These are phyloP conservation scores for Erythrophleum ivorense DNA, from an alignment of 331 rosid genomes.

Conservation along the genomic window DNA sequence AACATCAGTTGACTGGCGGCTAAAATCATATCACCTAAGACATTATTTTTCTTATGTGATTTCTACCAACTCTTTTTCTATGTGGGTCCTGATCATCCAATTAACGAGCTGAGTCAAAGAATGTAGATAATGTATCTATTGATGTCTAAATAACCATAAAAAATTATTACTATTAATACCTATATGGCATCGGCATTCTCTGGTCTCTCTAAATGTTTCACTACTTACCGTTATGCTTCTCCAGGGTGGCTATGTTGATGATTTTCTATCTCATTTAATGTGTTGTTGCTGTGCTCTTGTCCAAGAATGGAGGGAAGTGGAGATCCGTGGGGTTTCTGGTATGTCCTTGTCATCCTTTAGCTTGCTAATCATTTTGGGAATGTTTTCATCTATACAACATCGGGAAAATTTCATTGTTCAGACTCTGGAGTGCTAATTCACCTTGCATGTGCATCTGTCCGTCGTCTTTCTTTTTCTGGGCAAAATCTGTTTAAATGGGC, in stretches of 20 bases:
- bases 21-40: slow-evolving; percentile 8
- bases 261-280: slow-evolving; percentile 96
- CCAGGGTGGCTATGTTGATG: slow-evolving; percentile 93
- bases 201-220: slow-evolving; percentile 22
- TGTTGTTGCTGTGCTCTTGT: slow-evolving; percentile 99
- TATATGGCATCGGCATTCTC: slow-evolving; percentile 25
- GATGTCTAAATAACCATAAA: slow-evolving; percentile 10
- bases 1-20: slow-evolving; percentile 18
- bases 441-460: slow-evolving; percentile 19
- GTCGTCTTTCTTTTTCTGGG: not conserved
- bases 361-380: slow-evolving; percentile 2
- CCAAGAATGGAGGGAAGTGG: slow-evolving; percentile 99
- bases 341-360: slow-evolving; percentile 36
- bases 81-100: slow-evolving; percentile 9
- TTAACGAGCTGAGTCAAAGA: not conserved
- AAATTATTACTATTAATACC: slow-evolving; percentile 12
- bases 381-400: not conserved
- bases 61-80: slow-evolving; percentile 12
- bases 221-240: slow-evolving; percentile 38
- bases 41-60: not conserved
- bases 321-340: slow-evolving; percentile 87
- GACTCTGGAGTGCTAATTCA: not conserved
- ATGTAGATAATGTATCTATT: slow-evolving; percentile 18
- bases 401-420: slow-evolving; percentile 8
- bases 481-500: slow-evolving; percentile 14